These are phyloP conservation scores for Gynostemma pentaphyllum DNA, from an alignment of 306 rosid genomes.

Conservation along the genomic window DNA sequence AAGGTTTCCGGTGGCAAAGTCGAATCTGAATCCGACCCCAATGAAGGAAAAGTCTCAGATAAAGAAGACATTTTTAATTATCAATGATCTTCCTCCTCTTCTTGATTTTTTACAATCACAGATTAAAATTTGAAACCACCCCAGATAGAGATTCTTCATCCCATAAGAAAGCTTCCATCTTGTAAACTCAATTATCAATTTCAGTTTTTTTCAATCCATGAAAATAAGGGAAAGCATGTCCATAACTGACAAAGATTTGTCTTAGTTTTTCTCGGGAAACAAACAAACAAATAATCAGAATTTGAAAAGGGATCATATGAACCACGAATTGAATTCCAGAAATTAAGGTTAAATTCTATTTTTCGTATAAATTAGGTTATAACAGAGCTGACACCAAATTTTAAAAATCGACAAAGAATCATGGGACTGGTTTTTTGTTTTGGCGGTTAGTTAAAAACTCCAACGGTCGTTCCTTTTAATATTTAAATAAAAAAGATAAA, in stretches of 20 bases:
- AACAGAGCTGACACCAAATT: background rate
- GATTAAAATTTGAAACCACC: background rate
- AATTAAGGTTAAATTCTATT: background rate
- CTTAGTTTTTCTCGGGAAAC: background rate
- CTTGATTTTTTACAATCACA: background rate
- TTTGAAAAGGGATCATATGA: background rate
- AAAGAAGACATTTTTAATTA: conserved; percentile 5
- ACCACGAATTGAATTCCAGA: background rate
- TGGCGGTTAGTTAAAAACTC: conserved; percentile 11
- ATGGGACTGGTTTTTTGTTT: background rate
- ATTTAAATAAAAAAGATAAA: background rate
- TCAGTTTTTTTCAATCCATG: background rate
- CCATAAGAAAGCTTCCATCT: background rate
- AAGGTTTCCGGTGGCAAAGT: background rate
- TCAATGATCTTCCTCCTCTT: background rate
- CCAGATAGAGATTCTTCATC: background rate
- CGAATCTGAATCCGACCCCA: background rate
- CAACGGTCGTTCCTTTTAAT: conserved; percentile 16
- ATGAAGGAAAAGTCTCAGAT: background rate
- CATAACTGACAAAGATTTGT: background rate
- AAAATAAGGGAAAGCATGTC: background rate
- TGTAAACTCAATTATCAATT: background rate
- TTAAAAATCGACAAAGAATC: background rate
- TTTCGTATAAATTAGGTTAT: background rate
- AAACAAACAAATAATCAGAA: background rate